Evolutionary conservation across 164 flowering plant genomes (phyloP).

Genomic region (Kingdonia uniflora): DNA sequence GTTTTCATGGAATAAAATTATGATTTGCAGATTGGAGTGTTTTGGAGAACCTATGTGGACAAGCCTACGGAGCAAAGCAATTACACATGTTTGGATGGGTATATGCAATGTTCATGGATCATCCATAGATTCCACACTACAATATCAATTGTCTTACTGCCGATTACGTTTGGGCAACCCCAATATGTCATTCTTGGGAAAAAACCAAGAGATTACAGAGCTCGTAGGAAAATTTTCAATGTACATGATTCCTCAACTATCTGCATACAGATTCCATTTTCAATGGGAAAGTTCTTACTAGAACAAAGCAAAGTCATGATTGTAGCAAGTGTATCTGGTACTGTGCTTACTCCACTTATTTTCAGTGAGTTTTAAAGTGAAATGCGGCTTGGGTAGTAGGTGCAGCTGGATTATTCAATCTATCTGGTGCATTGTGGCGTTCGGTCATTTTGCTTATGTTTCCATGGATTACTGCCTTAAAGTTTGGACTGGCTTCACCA

Average conservation of each 20-base stretch:
- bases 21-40: slow-evolving; percentile 52
- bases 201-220: slow-evolving; percentile 23
- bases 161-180: slow-evolving; percentile 25
- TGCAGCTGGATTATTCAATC: slow-evolving; percentile 28
- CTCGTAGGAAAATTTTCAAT: slow-evolving; percentile 25
- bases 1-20: background rate
- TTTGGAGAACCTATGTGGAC: slow-evolving; percentile 33
- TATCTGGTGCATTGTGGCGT: slow-evolving; percentile 48
- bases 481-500: slow-evolving; percentile 48
- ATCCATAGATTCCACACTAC: slow-evolving; percentile 16
- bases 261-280: slow-evolving; percentile 26
- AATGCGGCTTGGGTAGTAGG: slow-evolving; percentile 36
- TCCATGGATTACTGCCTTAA: slow-evolving; percentile 30
- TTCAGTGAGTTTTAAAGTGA: slow-evolving; percentile 30
- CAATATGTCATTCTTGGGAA: slow-evolving; percentile 24
- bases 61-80: slow-evolving; percentile 40
- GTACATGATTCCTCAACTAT: slow-evolving; percentile 35
- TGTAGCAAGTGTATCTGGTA: slow-evolving; percentile 32
- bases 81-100: slow-evolving; percentile 32
- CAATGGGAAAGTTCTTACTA: slow-evolving; percentile 35
- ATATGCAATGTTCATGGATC: slow-evolving; percentile 45
- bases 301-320: slow-evolving; percentile 34
- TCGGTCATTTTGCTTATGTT: slow-evolving; percentile 31
- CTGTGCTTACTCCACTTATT: slow-evolving; percentile 23
- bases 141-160: slow-evolving; percentile 14